Evolutionary conservation across 768 basidiomycete genomes (phyloP), one percentile per base, ranked within the genome.

Genomic region (Mycena indigotica): DNA sequence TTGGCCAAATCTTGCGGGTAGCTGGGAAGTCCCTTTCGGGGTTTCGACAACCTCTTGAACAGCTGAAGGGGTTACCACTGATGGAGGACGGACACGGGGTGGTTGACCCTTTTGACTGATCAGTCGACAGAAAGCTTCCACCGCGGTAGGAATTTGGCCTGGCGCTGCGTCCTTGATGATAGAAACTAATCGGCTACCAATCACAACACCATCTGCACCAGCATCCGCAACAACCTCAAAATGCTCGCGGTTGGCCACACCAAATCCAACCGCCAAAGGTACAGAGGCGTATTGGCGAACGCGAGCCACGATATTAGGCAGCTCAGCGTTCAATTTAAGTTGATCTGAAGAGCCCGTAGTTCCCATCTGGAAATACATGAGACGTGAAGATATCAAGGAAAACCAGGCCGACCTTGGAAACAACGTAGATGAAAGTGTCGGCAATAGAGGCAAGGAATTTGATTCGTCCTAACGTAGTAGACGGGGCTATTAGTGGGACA

Each of bases 341-440:
- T 81, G 75, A 41, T 83, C 86, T 2, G 92, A 91, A 6, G 96
- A 97, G 28, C 97, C 97, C 1, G 97, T 99, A 1, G 93, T 97
- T 15, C 97, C 97, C 97, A 99, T 99, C 93, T 74, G 55, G 17
- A 50, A 56, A 51, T 51, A 41, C 52, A 56, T 63, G 50, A 57
- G 49, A 19, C 25, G 32, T 26, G 67, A 30, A 63, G 52, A 49
- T 48, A 23, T 38, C n/a, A 23, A 25, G 50, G 25, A 24, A n/a
- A 41, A 50, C 23, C 24, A 21, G 19, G 62, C 74, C 35, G 65
- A 91, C 94, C 79, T 93, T 96, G 48, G 95, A 97, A n/a, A 98
- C 95, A 46, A 99, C 86, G 70, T 99, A 99, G 61, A 99, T 93
- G 79, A 99, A 98, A 2, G 89, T 87, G 72, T 99, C 97, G 17